A percentile compares a stretch with the other conserved stretches of the same genome.
These are phyloP conservation scores for Citeromyces hawaiiensis DNA, from an alignment of 1,139 yeast species.

Conservation along the genomic window DNA sequence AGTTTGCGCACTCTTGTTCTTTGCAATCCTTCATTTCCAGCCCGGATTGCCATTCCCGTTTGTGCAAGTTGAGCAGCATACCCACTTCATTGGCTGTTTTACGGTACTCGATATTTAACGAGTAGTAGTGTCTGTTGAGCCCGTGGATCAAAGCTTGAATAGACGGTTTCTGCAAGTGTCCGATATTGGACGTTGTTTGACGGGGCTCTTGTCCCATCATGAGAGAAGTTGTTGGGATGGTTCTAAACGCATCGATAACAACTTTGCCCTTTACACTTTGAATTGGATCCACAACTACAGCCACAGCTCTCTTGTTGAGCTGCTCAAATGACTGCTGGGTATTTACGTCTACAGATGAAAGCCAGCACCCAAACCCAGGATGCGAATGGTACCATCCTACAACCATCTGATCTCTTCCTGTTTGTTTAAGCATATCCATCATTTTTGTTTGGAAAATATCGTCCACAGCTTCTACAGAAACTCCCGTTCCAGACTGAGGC, in stretches of 20 bases:
- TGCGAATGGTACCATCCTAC: conserved; percentile 99
- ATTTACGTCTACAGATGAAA: conserved; percentile 91
- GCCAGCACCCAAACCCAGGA: conserved; percentile 99
- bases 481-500: conserved; percentile 99
- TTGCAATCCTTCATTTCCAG: conserved; percentile 67
- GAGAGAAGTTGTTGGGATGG: conserved; percentile 75
- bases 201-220: conserved; percentile 98
- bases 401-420: conserved; percentile 97
- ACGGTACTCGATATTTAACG: conserved; percentile 87
- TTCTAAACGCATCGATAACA: conserved; percentile 95
- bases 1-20: conserved; percentile 64
- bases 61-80: conserved; percentile 89
- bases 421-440: conserved; percentile 99
- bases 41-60: conserved; percentile 94
- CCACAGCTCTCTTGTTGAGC: conserved; percentile 87
- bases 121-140: conserved; percentile 90
- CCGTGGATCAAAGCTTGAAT: conserved; percentile 97
- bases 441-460: conserved; percentile 97
- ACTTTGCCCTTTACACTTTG: conserved; percentile 98
- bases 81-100: conserved; percentile 88
- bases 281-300: conserved; percentile 95
- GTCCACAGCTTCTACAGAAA: conserved; percentile 97
- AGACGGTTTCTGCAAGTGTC: conserved; percentile 93
- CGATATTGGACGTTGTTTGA: conserved; percentile 92
- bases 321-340: conserved; percentile 97